These are phyloP conservation scores for Pseudotsuga menziesii DNA, from an alignment of 75 land plant genomes.

Conservation along the genomic window DNA sequence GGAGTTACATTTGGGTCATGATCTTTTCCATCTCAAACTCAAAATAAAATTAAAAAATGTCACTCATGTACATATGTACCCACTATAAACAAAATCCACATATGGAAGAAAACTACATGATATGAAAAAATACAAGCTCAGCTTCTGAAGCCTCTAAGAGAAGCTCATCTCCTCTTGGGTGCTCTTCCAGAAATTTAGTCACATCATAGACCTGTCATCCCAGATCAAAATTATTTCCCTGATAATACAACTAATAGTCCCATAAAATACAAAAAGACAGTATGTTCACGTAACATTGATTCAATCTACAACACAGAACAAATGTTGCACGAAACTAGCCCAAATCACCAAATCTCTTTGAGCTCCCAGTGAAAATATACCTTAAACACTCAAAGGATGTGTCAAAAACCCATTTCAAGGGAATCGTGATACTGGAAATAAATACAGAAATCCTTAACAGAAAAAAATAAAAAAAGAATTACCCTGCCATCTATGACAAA, in stretches of 20 bases:
- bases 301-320: not conserved
- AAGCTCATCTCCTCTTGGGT: slow-evolving; percentile 35
- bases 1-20: too few relatives aligned
- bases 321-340: not conserved
- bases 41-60: too few relatives aligned
- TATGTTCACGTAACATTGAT: not conserved
- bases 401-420: too few relatives aligned
- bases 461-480: not conserved
- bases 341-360: not conserved
- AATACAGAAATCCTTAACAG: not conserved
- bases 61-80: not conserved
- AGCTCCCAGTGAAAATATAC: too few relatives aligned
- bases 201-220: slow-evolving; percentile 30
- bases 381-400: too few relatives aligned
- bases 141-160: slow-evolving; percentile 17
- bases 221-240: not conserved
- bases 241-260: not conserved
- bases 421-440: too few relatives aligned
- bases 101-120: too few relatives aligned
- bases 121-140: not conserved
- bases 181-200: slow-evolving; percentile 32
- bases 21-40: too few relatives aligned
- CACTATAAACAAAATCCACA: not conserved
- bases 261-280: not conserved
- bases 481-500: slow-evolving; percentile 44